Percentiles rank a stretch among this genome's conserved stretches.
Evolutionary conservation across 352 stramenopile species (phyloP).

Genomic region (Globisporangium splendens): DNA sequence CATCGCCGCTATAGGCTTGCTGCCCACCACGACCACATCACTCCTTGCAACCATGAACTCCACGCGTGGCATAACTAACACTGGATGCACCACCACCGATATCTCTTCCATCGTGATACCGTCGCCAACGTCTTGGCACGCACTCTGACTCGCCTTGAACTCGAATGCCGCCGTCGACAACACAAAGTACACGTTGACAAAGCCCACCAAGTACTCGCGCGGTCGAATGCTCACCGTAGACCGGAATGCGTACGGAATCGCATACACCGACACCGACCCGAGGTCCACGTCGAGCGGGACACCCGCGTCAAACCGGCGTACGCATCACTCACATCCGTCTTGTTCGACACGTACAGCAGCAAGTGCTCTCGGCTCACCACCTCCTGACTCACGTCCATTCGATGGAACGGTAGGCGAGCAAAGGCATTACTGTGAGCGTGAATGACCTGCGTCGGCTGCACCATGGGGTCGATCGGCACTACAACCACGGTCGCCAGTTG

Average conservation of each 20-base stretch:
- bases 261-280: conserved; percentile 26
- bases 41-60: conserved; percentile 9
- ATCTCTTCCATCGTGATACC: conserved; percentile 39
- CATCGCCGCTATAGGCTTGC: conserved; percentile 20
- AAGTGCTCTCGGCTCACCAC: conserved; percentile 31
- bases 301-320: conserved; percentile 31
- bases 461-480: conserved; percentile 23
- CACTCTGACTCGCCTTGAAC: conserved; percentile 26
- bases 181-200: conserved; percentile 37
- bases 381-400: conserved; percentile 28
- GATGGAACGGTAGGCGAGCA: conserved; percentile 36
- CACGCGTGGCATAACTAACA: conserved; percentile 10
- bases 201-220: conserved; percentile 25
- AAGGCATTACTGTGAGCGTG: conserved; percentile 29
- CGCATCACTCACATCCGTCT: conserved; percentile 28
- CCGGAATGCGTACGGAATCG: conserved; percentile 29
- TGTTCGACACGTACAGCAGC: conserved; percentile 35
- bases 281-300: conserved; percentile 12
- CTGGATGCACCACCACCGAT: conserved; percentile 29
- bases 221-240: conserved; percentile 26
- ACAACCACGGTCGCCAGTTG: conserved; percentile 25
- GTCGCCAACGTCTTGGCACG: conserved; percentile 25
- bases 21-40: conserved; percentile 13
- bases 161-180: conserved; percentile 39
- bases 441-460: conserved; percentile 14